These are phyloP conservation scores for Bipolaris gigantea DNA, from an alignment of 2,329 filamentous ascomycete species.

Conservation along the genomic window DNA sequence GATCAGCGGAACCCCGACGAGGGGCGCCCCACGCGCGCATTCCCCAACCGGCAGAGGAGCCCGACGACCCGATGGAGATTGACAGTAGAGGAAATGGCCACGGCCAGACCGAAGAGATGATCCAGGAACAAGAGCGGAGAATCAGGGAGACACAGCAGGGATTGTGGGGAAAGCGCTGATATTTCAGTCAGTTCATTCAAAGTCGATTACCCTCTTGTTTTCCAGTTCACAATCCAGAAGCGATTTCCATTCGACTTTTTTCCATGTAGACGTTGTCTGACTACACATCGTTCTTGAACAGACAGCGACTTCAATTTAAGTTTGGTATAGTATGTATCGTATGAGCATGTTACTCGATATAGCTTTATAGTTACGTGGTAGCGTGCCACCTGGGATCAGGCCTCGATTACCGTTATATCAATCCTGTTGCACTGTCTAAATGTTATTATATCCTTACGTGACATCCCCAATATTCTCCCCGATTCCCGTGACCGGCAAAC, in stretches of 20 bases:
- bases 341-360: no score
- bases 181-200: not conserved
- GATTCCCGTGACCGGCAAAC: no score
- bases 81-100: constrained; percentile 61
- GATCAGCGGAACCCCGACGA: constrained; percentile 57
- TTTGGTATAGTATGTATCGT: not conserved
- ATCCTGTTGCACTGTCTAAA: not conserved
- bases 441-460: not conserved
- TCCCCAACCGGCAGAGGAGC: constrained; percentile 39
- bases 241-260: not conserved
- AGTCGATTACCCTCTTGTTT: not conserved
- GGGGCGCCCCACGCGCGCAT: constrained; percentile 39
- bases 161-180: constrained; percentile 52
- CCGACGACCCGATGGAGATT: constrained; percentile 50
- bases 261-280: constrained; percentile 11
- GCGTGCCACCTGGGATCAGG: not conserved
- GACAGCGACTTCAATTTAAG: not conserved
- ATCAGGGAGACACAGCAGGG: constrained; percentile 62
- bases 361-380: not conserved
- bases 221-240: constrained; percentile 2
- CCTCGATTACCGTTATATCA: not conserved
- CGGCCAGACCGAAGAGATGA: constrained; percentile 65
- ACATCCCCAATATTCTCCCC: no score
- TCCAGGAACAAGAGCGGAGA: constrained; percentile 60
- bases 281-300: not conserved